phyloP scores from a whole-genome alignment of 352 stramenopile genomes.

The Phytophthora litchii region DNA sequence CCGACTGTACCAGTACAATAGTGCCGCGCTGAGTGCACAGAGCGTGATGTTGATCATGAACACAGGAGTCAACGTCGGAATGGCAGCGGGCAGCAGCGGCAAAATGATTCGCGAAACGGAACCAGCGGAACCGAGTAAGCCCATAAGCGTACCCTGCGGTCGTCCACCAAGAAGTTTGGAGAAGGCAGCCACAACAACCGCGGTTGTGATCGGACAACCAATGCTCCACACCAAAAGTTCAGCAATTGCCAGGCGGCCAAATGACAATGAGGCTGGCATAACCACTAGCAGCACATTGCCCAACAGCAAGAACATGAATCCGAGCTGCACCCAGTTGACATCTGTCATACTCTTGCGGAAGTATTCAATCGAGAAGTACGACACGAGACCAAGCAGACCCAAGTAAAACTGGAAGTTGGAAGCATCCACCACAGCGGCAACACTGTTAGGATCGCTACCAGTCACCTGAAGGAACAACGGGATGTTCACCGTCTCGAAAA shows the following conservation, averaged over 20 bases:
- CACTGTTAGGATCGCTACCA: slow-evolving; percentile 57
- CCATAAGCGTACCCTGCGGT: slow-evolving; percentile 83
- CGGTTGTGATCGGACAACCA: slow-evolving; percentile 77
- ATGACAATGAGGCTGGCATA: slow-evolving; percentile 48
- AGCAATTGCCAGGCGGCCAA: slow-evolving; percentile 51
- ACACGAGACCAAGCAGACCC: slow-evolving; percentile 69
- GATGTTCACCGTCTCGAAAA: slow-evolving; percentile 89
- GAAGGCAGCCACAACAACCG: slow-evolving; percentile 76
- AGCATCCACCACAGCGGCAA: slow-evolving; percentile 58
- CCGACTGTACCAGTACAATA: slow-evolving; percentile 74
- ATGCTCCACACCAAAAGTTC: slow-evolving; percentile 86
- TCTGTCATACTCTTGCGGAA: slow-evolving; percentile 73
- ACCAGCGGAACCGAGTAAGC: slow-evolving; percentile 69
- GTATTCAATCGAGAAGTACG: slow-evolving; percentile 83
- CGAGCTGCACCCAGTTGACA: slow-evolving; percentile 72
- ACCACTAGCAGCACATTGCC: slow-evolving; percentile 69
- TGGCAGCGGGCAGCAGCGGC: slow-evolving; percentile 69
- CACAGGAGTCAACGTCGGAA: slow-evolving; percentile 68
- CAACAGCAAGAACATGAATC: slow-evolving; percentile 64
- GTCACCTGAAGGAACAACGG: slow-evolving; percentile 76
- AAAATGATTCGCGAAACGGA: slow-evolving; percentile 81
- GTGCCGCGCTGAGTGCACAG: slow-evolving; percentile 55
- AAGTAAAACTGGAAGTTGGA: slow-evolving; percentile 88
- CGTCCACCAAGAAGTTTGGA: slow-evolving; percentile 77
- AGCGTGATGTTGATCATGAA: slow-evolving; percentile 80